A percentile compares a stretch with the other conserved stretches of the same genome.
phyloP scores from a whole-genome alignment of 106 monocot genomes.

The Platanthera zijinensis region DNA sequence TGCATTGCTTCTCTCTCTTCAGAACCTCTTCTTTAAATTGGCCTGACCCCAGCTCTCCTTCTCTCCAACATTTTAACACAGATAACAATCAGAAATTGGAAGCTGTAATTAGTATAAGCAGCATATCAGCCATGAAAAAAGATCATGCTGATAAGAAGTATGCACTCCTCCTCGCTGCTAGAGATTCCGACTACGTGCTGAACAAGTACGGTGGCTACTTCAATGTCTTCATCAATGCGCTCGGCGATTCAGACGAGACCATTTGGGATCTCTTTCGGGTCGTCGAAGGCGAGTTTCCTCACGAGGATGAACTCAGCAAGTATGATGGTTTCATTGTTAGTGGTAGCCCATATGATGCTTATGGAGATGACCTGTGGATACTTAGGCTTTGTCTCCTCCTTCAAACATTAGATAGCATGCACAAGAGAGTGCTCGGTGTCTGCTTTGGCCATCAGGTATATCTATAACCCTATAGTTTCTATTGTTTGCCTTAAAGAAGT shows the following conservation, averaged over 20 bases:
- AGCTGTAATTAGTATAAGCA: not conserved
- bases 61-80: not conserved
- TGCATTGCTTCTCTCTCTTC: not conserved
- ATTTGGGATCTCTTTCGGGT: conserved; percentile 72
- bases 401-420: conserved; percentile 48
- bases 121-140: conserved; percentile 8
- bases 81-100: not conserved
- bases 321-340: conserved; percentile 78
- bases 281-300: conserved; percentile 72
- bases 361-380: conserved; percentile 67
- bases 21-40: not conserved
- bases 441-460: conserved; percentile 94
- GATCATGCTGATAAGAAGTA: conserved; percentile 31
- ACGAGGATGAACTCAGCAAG: conserved; percentile 31
- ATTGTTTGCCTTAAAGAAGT: no score
- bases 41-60: not conserved
- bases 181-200: conserved; percentile 74
- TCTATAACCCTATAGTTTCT: no score
- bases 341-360: conserved; percentile 77
- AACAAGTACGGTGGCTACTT: conserved; percentile 71
- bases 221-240: conserved; percentile 66
- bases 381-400: conserved; percentile 51
- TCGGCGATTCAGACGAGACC: conserved; percentile 47
- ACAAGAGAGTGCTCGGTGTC: conserved; percentile 69
- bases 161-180: conserved; percentile 54